Base-by-base conservation (phyloP, 805 yeast species). In the Sugiyamaella mastotermitis region DNA sequence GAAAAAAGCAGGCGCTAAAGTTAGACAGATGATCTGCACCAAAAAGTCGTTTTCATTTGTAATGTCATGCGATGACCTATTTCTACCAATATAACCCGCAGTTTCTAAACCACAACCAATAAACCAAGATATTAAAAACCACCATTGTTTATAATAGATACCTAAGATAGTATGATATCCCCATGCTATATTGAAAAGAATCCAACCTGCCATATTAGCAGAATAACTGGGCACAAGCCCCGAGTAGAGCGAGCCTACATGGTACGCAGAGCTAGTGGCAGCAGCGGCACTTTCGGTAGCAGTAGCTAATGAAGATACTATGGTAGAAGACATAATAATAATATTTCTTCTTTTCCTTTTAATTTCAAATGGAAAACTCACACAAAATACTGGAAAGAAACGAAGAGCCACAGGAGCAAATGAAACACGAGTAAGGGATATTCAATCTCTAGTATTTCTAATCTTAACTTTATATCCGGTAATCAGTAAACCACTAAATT, bases 1-100 rank as follows among this genome's bases (percentile, higher is more conserved):
- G 31, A 83, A 65, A 56, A 86, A 81, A 15, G 84, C 85, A 0
- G 95, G 95, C 0, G 85, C 90, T 33, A 86, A 59, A 0, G 90
- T 83, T 40, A 85, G 61, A 50, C 79, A 68, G 39, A 78, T 71
- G 46, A 80, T 71, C 57, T 86, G 94, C 50, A 78, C 60, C 30
- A 81, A 52, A 52, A 68, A 86, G 20, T 67, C 62, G 35, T 68
- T 56, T 28, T 60, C 46, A 25, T 60, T 51, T 11, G 45, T 26
- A 17, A 48, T 41, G 46, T 71, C 53, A 31, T 53, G 46, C 14
- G 69, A 66, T 2, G 79, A 66, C 38, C 71, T 47, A 1, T 69
- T 53, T 38, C 95, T 62, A 3, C 78, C 85, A 6, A 71, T 56
- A 53, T 81, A 86, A 1, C 95, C 94, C 0, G 74, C 61, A 32